A percentile compares a stretch with the other conserved stretches of the same genome.
These are phyloP conservation scores for Fraxinus xanthoxyloides DNA, from an alignment of 305 asterid genomes.

Conservation along the genomic window DNA sequence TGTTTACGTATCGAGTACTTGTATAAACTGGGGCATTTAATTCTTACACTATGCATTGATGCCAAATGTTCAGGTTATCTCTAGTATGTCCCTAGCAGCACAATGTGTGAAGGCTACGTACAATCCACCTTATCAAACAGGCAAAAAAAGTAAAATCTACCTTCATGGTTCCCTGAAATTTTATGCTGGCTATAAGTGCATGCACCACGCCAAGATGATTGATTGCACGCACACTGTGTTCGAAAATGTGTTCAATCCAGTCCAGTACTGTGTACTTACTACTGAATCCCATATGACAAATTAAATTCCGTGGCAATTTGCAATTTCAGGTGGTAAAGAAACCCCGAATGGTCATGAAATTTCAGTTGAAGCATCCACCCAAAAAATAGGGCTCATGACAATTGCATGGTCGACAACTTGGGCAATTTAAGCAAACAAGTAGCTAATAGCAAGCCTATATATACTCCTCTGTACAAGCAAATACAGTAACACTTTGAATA, in stretches of 20 bases:
- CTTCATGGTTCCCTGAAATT: background rate
- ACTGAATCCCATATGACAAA: background rate
- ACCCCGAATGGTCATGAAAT: background rate
- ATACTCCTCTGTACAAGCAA: background rate
- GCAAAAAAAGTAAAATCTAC: background rate
- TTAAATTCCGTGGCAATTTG: background rate
- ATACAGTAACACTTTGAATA: background rate
- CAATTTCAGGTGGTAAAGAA: background rate
- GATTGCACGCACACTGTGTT: background rate
- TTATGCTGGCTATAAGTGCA: background rate
- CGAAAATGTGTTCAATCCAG: background rate
- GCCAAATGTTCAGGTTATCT: background rate
- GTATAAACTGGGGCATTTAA: background rate
- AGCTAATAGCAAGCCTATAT: background rate
- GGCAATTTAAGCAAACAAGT: background rate
- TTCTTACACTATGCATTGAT: background rate
- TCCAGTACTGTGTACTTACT: background rate
- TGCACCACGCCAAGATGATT: background rate
- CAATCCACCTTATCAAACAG: background rate
- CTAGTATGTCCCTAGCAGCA: background rate
- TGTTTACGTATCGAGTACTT: background rate
- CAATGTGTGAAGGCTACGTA: background rate
- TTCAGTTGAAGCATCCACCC: background rate
- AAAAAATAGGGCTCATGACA: background rate
- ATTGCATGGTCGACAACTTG: background rate